A percentile compares a stretch with the other conserved stretches of the same genome.
These are phyloP conservation scores for Candida glucosophila DNA, from an alignment of 1,139 yeast genomes.

Conservation along the genomic window DNA sequence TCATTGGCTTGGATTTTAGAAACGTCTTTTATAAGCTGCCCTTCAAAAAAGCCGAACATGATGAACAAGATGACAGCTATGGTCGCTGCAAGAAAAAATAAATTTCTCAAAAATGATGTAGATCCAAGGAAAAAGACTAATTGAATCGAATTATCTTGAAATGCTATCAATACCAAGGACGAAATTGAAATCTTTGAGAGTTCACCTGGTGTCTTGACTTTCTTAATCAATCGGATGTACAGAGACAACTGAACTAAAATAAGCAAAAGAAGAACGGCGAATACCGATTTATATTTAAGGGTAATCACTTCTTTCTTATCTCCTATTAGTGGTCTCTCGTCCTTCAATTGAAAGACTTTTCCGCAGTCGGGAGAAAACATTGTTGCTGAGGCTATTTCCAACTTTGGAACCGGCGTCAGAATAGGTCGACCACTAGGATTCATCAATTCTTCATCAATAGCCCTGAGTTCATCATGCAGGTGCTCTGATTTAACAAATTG, in stretches of 20 bases:
- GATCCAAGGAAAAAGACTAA: conserved; percentile 54
- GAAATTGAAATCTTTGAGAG: conserved; percentile 32
- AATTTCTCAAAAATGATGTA: conserved; percentile 40
- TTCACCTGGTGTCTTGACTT: conserved; percentile 72
- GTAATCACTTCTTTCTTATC: conserved; percentile 44
- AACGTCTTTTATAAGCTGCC: conserved; percentile 65
- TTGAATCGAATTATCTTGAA: conserved; percentile 68
- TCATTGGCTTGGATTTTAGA: conserved; percentile 72
- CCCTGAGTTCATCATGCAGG: conserved; percentile 41
- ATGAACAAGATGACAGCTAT: conserved; percentile 65
- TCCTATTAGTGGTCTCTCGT: conserved; percentile 36
- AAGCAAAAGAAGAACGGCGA: conserved; percentile 41
- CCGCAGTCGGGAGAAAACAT: conserved; percentile 91
- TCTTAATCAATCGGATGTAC: conserved; percentile 54
- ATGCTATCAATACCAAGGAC: conserved; percentile 51
- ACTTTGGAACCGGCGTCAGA: conserved; percentile 40
- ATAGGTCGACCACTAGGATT: conserved; percentile 75
- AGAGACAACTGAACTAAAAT: conserved; percentile 24
- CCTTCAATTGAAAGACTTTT: conserved; percentile 33
- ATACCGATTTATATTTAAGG: conserved; percentile 29
- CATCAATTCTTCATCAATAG: conserved; percentile 62
- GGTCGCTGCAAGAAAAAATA: conserved; percentile 61
- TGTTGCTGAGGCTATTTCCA: conserved; percentile 47
- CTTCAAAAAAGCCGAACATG: conserved; percentile 67
- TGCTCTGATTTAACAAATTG: conserved; percentile 58